Percentiles rank a stretch among this genome's conserved stretches.
Evolutionary conservation across 2,329 filamentous ascomycete species (phyloP).

Genomic region (Cordyceps javanica): DNA sequence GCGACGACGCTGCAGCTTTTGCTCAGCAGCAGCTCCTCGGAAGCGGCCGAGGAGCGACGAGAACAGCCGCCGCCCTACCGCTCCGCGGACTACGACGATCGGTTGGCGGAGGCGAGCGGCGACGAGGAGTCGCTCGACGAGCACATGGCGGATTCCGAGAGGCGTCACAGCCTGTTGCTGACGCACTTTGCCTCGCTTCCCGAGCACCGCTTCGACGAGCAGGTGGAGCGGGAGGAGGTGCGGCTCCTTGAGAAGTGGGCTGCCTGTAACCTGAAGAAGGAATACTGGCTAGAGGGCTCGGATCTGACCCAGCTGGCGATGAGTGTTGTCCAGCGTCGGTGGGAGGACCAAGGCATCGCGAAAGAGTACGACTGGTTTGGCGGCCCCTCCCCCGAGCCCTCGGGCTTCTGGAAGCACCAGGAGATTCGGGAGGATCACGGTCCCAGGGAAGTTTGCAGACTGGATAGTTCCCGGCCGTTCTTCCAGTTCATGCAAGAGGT

Average conservation of each 20-base stretch:
- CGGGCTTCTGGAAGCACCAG: not conserved
- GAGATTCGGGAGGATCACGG: not conserved
- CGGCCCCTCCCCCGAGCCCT: not conserved
- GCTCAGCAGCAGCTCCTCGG: too few relatives aligned
- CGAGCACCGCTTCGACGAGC: not conserved
- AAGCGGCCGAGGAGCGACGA: too few relatives aligned
- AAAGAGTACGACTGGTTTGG: not conserved
- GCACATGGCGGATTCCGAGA: not conserved
- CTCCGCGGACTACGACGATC: too few relatives aligned
- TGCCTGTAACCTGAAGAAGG: not conserved
- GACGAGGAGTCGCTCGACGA: not conserved
- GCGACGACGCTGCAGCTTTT: too few relatives aligned
- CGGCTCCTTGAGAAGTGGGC: not conserved
- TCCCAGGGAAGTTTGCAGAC: not conserved
- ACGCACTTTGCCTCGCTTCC: not conserved
- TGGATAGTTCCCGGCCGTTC: not conserved
- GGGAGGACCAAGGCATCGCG: not conserved
- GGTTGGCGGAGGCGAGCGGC: not conserved
- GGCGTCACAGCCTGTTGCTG: not conserved
- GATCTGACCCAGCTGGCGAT: not conserved
- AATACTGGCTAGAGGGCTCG: not conserved
- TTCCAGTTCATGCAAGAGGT: slow-evolving; percentile 4
- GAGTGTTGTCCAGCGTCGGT: not conserved
- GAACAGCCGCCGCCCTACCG: too few relatives aligned
- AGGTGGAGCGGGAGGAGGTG: not conserved